These are phyloP conservation scores for Ceratobasidium sp. DNA, from an alignment of 1,284 basidiomycete species.

Conservation along the genomic window DNA sequence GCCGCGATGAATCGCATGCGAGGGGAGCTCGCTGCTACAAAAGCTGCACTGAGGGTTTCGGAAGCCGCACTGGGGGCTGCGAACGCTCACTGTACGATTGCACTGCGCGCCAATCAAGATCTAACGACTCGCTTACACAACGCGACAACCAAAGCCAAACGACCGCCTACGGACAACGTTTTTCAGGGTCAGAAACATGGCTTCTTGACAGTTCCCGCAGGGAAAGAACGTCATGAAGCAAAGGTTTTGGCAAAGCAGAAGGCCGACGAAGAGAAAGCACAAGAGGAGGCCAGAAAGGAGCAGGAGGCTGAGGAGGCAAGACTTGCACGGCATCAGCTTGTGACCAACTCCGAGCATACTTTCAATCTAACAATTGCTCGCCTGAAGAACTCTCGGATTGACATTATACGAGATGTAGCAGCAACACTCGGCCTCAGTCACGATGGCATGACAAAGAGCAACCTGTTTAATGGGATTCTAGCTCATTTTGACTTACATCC, in stretches of 20 bases:
- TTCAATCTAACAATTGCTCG: neutral
- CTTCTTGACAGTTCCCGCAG: neutral
- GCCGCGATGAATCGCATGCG: neutral
- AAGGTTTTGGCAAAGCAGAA: constrained; percentile 1
- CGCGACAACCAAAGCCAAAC: neutral
- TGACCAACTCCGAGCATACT: neutral
- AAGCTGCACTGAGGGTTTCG: too few species aligned
- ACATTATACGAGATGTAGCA: constrained; percentile 6
- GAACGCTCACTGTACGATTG: neutral
- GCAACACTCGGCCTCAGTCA: too few species aligned
- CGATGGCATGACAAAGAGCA: too few species aligned
- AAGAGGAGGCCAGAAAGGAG: neutral
- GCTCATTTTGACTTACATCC: too few species aligned
- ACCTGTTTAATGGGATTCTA: too few species aligned
- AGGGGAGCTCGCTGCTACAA: neutral
- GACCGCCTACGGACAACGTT: neutral
- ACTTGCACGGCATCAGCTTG: neutral
- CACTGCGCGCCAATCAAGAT: neutral
- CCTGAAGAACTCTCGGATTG: neutral
- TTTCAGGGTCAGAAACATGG: neutral
- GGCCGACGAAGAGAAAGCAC: neutral
- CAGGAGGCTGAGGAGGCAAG: neutral
- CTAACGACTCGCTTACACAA: neutral
- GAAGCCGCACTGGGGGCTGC: neutral
- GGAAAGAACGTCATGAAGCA: constrained; percentile 4